These are phyloP conservation scores for Zygosaccharomyces siamensis DNA, from an alignment of 805 yeast species.

Conservation along the genomic window DNA sequence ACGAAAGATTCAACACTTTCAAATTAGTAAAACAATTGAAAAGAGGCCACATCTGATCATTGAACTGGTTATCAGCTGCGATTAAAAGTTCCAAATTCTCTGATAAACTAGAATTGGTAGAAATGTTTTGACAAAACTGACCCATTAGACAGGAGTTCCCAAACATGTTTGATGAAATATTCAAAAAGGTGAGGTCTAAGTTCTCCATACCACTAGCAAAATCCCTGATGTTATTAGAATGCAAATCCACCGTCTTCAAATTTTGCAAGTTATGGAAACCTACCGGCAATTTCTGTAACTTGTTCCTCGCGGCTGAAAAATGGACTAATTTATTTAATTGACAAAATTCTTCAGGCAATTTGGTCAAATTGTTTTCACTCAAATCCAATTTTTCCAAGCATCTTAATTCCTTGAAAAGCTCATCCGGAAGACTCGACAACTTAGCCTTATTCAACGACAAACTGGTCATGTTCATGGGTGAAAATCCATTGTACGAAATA, in stretches of 20 bases:
- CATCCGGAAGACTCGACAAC: constrained; percentile 64
- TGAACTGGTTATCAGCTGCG: constrained; percentile 78
- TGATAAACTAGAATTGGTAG: constrained; percentile 35
- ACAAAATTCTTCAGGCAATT: constrained; percentile 66
- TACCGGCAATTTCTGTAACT: constrained; percentile 64
- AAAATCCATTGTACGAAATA: constrained; percentile 37
- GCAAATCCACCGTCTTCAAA: constrained; percentile 68
- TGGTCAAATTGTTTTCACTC: constrained; percentile 76
- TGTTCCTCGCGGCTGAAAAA: constrained; percentile 69
- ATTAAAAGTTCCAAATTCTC: constrained; percentile 53
- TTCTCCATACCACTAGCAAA: constrained; percentile 67
- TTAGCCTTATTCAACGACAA: constrained; percentile 80
- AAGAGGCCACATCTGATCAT: constrained; percentile 69
- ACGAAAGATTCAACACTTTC: constrained; percentile 66
- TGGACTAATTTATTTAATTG: constrained; percentile 53
- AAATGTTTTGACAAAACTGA: constrained; percentile 47
- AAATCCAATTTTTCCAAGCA: constrained; percentile 67
- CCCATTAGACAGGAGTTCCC: constrained; percentile 30
- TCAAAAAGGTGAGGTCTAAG: constrained; percentile 54
- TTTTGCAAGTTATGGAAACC: constrained; percentile 56
- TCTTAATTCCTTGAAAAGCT: constrained; percentile 56
- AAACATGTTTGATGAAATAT: constrained; percentile 69
- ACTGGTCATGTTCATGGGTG: constrained; percentile 57
- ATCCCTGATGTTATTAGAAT: constrained; percentile 71
- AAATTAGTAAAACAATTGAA: constrained; percentile 56